Evolutionary conservation across 148 eudicot genomes (phyloP).

Genomic region (Polygonum aviculare): DNA sequence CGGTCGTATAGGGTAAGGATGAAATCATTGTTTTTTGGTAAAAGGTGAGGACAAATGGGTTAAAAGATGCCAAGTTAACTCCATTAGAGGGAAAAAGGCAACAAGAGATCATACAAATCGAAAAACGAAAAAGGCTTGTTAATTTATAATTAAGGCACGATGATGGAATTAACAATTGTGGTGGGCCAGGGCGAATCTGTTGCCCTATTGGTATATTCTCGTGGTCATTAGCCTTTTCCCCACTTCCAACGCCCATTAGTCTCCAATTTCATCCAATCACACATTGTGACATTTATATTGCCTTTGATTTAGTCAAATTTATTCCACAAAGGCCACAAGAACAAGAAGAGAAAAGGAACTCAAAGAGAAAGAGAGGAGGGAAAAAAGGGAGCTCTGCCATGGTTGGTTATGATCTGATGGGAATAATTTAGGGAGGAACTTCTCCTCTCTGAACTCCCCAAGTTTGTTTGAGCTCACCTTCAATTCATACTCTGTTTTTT

Average conservation of each 20-base stretch:
- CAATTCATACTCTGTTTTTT: not conserved
- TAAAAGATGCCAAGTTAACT: not conserved
- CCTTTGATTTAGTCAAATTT: not conserved
- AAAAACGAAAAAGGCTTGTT: not conserved
- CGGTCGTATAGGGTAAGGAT: no score
- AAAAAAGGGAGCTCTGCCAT: conserved; percentile 17
- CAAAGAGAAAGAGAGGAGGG: not conserved
- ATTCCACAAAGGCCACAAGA: not conserved
- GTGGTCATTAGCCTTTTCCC: not conserved
- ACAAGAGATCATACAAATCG: not conserved
- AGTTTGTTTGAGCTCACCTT: conserved; percentile 6
- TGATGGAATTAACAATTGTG: not conserved
- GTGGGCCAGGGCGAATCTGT: conserved; percentile 5
- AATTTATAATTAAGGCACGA: not conserved
- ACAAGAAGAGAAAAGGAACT: not conserved
- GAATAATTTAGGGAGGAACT: conserved; percentile 45
- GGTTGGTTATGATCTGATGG: conserved; percentile 40
- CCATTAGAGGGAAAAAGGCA: not conserved
- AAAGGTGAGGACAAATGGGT: no score
- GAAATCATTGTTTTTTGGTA: no score
- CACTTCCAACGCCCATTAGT: not conserved
- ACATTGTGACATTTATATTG: not conserved
- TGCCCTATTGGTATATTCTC: conserved; percentile 5
- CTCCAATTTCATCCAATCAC: not conserved
- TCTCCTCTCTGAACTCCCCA: conserved; percentile 51